Conservation (phyloP, 2,329 filamentous ascomycete species). For the Lachnellula subtilissima region DNA sequence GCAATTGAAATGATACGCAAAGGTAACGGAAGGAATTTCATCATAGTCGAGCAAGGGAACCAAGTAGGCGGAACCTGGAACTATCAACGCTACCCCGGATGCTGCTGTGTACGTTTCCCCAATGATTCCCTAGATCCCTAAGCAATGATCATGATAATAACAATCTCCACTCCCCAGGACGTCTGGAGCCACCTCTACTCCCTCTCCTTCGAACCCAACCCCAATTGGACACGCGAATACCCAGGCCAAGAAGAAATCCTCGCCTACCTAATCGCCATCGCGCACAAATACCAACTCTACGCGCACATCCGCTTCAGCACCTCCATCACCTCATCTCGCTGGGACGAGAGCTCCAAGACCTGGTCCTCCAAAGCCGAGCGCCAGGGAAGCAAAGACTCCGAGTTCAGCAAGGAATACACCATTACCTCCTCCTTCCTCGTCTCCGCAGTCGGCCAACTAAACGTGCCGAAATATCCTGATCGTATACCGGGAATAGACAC, state of each 20-base stretch:
- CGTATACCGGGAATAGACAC: constrained; percentile 39
- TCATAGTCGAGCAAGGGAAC: constrained; percentile 38
- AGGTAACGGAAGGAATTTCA: constrained; percentile 40
- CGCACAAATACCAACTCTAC: constrained; percentile 50
- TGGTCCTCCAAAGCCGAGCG: constrained; percentile 48
- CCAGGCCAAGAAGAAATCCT: constrained; percentile 57
- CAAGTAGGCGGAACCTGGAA: constrained; percentile 45
- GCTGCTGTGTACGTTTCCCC: constrained; percentile 44
- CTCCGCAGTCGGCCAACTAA: constrained; percentile 55
- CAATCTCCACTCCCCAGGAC: constrained; percentile 4
- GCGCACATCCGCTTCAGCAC: constrained; percentile 55
- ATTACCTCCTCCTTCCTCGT: constrained; percentile 52
- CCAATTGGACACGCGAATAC: constrained; percentile 53
- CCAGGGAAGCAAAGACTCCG: constrained; percentile 48
- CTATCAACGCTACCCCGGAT: constrained; percentile 54
- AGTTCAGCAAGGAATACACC: constrained; percentile 47
- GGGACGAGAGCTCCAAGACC: constrained; percentile 47
- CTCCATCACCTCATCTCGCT: constrained; percentile 46
- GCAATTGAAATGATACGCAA: constrained; percentile 39
- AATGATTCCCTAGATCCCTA: background rate
- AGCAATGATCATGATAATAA: background rate
- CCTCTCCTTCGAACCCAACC: constrained; percentile 54
- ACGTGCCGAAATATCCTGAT: constrained; percentile 48
- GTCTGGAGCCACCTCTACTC: constrained; percentile 52
- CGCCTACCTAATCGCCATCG: constrained; percentile 47